phyloP scores from a whole-genome alignment of 352 stramenopile genomes.

The Phytophthora parvispora region DNA sequence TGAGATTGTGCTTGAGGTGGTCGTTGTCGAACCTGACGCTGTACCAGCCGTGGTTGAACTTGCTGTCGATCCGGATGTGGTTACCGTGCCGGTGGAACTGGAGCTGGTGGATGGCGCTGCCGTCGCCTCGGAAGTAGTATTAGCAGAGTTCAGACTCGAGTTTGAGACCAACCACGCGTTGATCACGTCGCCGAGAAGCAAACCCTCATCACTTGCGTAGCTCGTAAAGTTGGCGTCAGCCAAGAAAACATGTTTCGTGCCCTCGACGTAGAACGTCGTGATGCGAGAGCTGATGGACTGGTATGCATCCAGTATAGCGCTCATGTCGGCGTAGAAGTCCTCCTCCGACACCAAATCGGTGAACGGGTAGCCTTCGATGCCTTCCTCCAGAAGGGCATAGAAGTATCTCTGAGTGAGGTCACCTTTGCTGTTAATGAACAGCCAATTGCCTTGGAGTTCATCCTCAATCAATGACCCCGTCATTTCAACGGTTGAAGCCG shows the following conservation, averaged over 20 bases:
- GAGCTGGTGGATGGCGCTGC: slow-evolving; percentile 1
- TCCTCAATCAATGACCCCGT: slow-evolving; percentile 37
- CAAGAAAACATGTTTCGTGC: slow-evolving; percentile 59
- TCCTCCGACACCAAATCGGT: slow-evolving; percentile 37
- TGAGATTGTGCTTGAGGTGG: neutral
- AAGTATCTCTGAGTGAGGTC: slow-evolving; percentile 55
- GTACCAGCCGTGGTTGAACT: too few relatives aligned
- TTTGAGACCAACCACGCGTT: slow-evolving; percentile 25
- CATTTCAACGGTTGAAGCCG: slow-evolving; percentile 36
- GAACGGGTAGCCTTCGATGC: slow-evolving; percentile 55
- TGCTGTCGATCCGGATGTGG: neutral
- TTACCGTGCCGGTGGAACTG: neutral
- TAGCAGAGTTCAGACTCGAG: slow-evolving; percentile 17
- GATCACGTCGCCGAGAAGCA: slow-evolving; percentile 28
- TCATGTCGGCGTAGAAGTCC: slow-evolving; percentile 47
- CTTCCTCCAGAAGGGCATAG: slow-evolving; percentile 46
- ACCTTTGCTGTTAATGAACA: slow-evolving; percentile 57
- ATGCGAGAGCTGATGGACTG: slow-evolving; percentile 42
- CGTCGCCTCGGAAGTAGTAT: neutral
- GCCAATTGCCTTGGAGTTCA: slow-evolving; percentile 39
- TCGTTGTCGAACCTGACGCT: slow-evolving; percentile 5
- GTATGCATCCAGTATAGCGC: slow-evolving; percentile 53
- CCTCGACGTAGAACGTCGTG: slow-evolving; percentile 60
- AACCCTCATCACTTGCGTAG: slow-evolving; percentile 37
- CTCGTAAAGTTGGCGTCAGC: slow-evolving; percentile 32